These are phyloP conservation scores for Toxicodendron radicans DNA, from an alignment of 345 rosid species.

Conservation along the genomic window DNA sequence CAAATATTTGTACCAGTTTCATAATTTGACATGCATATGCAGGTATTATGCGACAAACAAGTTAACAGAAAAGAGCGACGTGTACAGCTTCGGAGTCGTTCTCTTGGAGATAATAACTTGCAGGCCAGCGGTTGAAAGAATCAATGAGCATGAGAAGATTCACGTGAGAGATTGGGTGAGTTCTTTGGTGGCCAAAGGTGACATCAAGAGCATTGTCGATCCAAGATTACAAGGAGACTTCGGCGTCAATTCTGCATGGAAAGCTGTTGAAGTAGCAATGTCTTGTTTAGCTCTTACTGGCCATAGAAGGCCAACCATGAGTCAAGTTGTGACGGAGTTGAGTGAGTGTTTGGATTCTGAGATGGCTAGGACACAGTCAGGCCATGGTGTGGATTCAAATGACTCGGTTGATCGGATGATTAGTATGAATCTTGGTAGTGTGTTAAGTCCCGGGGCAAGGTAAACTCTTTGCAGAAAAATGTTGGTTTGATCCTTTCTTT, in stretches of 20 bases:
- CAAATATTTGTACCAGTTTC: background rate
- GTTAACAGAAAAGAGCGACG: slow-evolving; percentile 42
- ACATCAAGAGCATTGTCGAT: slow-evolving; percentile 41
- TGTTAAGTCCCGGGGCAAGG: slow-evolving; percentile 6
- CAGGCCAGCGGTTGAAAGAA: slow-evolving; percentile 24
- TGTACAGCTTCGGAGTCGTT: slow-evolving; percentile 50
- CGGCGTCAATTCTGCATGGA: slow-evolving; percentile 37
- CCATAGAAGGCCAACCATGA: slow-evolving; percentile 32
- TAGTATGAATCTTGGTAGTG: slow-evolving; percentile 5
- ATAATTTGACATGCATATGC: background rate
- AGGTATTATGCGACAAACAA: slow-evolving; percentile 31
- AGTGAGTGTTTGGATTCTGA: slow-evolving; percentile 29
- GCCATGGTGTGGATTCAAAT: background rate
- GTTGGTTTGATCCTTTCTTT: no score
- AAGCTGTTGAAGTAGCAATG: slow-evolving; percentile 47
- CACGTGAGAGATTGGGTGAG: slow-evolving; percentile 39
- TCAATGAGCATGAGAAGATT: slow-evolving; percentile 1
- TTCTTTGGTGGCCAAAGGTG: slow-evolving; percentile 36
- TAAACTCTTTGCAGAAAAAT: background rate
- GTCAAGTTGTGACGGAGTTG: slow-evolving; percentile 23
- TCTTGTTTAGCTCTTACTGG: slow-evolving; percentile 25
- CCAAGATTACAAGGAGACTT: slow-evolving; percentile 37
- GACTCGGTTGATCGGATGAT: slow-evolving; percentile 8
- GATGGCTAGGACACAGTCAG: background rate
- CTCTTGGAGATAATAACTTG: slow-evolving; percentile 38